Base-by-base conservation (phyloP, 768 basidiomycete genomes). In the Leccinellum albellum region DNA sequence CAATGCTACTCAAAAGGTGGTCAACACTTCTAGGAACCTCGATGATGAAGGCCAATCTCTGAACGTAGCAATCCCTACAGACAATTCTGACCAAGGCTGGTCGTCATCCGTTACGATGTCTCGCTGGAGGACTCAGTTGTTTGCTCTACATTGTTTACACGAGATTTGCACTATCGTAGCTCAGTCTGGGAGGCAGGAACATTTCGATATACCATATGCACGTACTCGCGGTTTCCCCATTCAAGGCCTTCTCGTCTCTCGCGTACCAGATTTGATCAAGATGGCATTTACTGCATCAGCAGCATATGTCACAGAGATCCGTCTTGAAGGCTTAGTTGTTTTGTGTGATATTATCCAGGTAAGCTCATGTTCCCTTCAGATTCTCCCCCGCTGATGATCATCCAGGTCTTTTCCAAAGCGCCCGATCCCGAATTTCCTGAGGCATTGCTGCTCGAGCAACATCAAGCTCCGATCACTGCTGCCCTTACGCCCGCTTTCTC, bases 201-300 rank as follows among this genome's bases (percentile, higher is more conserved):
- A 98, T 64, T 76, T 97, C 33, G 88, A 96, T 68, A 82, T 90
- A 28, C 76, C 79, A 2, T 80, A 85, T 60, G 94, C 93, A 2
- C 77, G 83, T 46, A 77, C 72, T 44, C 75, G 80, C 24, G 87
- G 89, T 1, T 61, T 89, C 7, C 74, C 82, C 3, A 68, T 79
- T 4, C 76, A 81, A 7, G 82, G 84, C 1, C 77, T 98, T 47
- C 78, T 99, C 17, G 88, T 91, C 37, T 87, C 89, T 17, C 84
- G 94, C 20, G 85, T 98, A 8, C 86, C 89, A 6, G 97, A 99
- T 73, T 77, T 99, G 56, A 96, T 99, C 73, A 91, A 83, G 74
- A 97, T 98, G 88, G 96, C 97, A 0, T 98, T 99, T 70, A 96
- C 93, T 13, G 95, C 97, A 1, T 94, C 94, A 15, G 92, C 96